phyloP scores from a whole-genome alignment of 495 filamentous ascomycete genomes.

The Aspergillus indologenus region DNA sequence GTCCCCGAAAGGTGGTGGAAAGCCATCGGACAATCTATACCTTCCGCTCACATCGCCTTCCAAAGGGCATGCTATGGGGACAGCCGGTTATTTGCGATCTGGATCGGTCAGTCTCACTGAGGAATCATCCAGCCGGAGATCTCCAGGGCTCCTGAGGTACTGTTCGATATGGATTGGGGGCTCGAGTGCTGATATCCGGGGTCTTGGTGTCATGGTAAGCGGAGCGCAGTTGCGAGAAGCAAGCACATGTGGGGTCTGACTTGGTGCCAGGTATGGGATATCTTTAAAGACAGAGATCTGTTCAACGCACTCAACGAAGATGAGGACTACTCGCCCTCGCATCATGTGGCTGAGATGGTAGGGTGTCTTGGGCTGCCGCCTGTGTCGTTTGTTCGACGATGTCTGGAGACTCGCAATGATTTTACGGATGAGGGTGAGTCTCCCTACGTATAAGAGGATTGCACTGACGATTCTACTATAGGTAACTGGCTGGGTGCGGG shows the following conservation, averaged over 20 bases:
- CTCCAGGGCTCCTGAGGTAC: constrained; percentile 36
- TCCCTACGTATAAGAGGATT: constrained; percentile 4
- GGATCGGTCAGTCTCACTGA: constrained; percentile 20
- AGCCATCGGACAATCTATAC: constrained; percentile 13
- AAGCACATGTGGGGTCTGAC: background rate
- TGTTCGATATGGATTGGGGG: constrained; percentile 33
- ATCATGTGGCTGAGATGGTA: constrained; percentile 30
- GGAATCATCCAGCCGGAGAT: constrained; percentile 18
- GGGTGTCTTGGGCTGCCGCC: constrained; percentile 27
- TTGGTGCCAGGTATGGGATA: background rate
- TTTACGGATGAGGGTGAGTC: constrained; percentile 25
- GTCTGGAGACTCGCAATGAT: constrained; percentile 20
- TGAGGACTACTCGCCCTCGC: constrained; percentile 15
- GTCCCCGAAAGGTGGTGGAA: background rate
- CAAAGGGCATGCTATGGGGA: constrained; percentile 8
- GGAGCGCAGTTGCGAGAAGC: background rate
- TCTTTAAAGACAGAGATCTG: constrained; percentile 12
- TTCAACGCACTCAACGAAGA: constrained; percentile 12
- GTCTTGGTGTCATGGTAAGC: constrained; percentile 39
- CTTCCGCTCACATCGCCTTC: constrained; percentile 6
- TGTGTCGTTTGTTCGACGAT: constrained; percentile 22
- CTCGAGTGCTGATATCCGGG: constrained; percentile 35
- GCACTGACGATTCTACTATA: background rate
- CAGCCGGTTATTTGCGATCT: constrained; percentile 23
- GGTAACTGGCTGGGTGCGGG: constrained; percentile 9